These are phyloP conservation scores for Penicillium paradoxum DNA, from an alignment of 495 filamentous ascomycete species.

Conservation along the genomic window DNA sequence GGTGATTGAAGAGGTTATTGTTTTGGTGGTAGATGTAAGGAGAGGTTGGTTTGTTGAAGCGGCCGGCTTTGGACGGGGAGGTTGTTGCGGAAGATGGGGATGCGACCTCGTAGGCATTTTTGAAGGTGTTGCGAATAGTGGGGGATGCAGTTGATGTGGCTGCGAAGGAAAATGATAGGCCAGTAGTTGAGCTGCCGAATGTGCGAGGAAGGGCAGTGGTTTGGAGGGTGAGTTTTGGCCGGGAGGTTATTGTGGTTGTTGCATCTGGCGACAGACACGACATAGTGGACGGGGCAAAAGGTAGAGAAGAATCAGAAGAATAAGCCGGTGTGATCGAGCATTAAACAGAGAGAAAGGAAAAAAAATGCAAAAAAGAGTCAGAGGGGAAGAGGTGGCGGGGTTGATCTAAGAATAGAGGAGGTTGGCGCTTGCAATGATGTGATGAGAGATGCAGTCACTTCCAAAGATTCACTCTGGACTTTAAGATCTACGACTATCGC, in stretches of 20 bases:
- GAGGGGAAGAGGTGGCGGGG: conserved; percentile 17
- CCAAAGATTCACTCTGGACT: not conserved
- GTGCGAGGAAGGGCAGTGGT: conserved; percentile 51
- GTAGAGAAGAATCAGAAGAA: conserved; percentile 9
- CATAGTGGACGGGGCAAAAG: conserved; percentile 26
- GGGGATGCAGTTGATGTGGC: conserved; percentile 63
- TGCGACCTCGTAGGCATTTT: conserved; percentile 69
- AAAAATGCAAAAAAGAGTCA: conserved; percentile 13
- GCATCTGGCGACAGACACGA: conserved; percentile 23
- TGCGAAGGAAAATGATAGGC: conserved; percentile 52
- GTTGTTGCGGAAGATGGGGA: conserved; percentile 58
- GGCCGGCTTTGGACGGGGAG: conserved; percentile 28
- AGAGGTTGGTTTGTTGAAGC: conserved; percentile 31
- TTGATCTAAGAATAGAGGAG: conserved; percentile 12
- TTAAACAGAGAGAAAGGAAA: conserved; percentile 18
- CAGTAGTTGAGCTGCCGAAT: conserved; percentile 51
- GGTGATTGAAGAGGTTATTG: conserved; percentile 21
- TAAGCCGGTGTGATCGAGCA: conserved; percentile 7
- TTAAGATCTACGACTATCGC: not conserved
- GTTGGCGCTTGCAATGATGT: conserved; percentile 9
- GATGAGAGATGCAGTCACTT: conserved; percentile 5
- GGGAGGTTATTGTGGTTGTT: conserved; percentile 42
- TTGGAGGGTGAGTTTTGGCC: conserved; percentile 78
- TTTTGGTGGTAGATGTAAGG: conserved; percentile 23
- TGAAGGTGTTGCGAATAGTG: conserved; percentile 76